phyloP scores from a whole-genome alignment of 2,329 filamentous ascomycete genomes.

The Monilinia aucupariae region DNA sequence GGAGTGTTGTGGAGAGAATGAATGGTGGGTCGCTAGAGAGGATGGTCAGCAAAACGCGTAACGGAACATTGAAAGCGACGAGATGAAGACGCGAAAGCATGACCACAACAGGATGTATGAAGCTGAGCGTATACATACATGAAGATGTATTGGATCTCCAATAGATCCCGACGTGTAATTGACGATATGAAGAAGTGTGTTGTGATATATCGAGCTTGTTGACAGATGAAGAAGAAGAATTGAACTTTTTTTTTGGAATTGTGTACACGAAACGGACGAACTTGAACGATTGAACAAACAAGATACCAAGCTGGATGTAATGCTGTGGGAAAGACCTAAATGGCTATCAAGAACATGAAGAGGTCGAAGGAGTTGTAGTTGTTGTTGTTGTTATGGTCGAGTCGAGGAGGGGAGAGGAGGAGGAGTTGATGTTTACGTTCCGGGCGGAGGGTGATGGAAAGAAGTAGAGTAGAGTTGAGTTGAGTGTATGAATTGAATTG shows the following conservation, averaged over 20 bases:
- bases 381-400: background rate
- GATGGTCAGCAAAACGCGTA: conserved; percentile 31
- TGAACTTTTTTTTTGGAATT: conserved; percentile 12
- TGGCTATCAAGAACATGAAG: background rate
- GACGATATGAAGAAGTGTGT: conserved; percentile 16
- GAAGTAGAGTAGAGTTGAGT: background rate
- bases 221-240: conserved; percentile 12
- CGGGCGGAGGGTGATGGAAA: no score
- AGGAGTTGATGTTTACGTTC: background rate
- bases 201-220: conserved; percentile 26
- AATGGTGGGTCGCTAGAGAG: conserved; percentile 20
- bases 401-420: background rate
- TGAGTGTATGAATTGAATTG: background rate
- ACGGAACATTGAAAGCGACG: conserved; percentile 20
- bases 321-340: conserved; percentile 7
- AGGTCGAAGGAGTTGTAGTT: background rate
- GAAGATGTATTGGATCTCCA: conserved; percentile 12
- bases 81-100: conserved; percentile 27
- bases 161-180: conserved; percentile 20
- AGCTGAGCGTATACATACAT: conserved; percentile 26
- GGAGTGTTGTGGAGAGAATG: conserved; percentile 21
- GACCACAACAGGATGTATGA: background rate
- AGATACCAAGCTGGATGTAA: conserved; percentile 5
- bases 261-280: conserved; percentile 7
- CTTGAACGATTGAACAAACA: conserved; percentile 12